Evolutionary conservation across 805 yeast genomes (phyloP).

Genomic region (Lipomyces spencermartinsiae): DNA sequence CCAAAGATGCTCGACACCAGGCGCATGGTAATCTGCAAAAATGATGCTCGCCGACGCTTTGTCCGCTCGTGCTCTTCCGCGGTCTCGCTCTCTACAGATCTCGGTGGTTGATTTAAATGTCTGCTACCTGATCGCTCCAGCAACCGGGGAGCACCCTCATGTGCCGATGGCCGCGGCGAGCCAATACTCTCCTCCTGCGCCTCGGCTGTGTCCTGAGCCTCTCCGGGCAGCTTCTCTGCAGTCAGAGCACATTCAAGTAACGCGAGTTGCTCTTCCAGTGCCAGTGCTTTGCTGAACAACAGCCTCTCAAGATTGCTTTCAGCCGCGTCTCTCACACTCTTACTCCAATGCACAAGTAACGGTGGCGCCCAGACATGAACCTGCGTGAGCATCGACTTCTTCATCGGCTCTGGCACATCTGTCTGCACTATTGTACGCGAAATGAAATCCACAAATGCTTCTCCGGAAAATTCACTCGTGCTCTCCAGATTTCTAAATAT

Average conservation of each 20-base stretch:
- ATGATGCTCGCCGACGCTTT: not conserved
- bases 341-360: slow-evolving; percentile 26
- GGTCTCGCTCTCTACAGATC: not conserved
- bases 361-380: slow-evolving; percentile 27
- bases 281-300: not conserved
- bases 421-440: slow-evolving; percentile 4
- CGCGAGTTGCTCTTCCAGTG: not conserved
- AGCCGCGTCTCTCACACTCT: slow-evolving; percentile 17
- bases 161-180: not conserved
- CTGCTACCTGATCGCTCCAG: not conserved
- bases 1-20: slow-evolving; percentile 4
- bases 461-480: slow-evolving; percentile 15
- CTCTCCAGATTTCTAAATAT: slow-evolving; percentile 11
- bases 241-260: not conserved
- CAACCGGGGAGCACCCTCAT: not conserved
- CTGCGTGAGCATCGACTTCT: slow-evolving; percentile 4
- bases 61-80: not conserved
- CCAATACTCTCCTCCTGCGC: not conserved
- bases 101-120: not conserved
- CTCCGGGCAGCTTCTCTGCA: not conserved
- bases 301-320: slow-evolving; percentile 5
- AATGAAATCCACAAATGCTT: slow-evolving; percentile 17
- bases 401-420: slow-evolving; percentile 14
- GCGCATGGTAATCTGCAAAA: not conserved
- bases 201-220: not conserved